Percentiles rank a stretch among this genome's conserved stretches.
Evolutionary conservation across 306 rosid species (phyloP).

Genomic region (Acacia crassicarpa): DNA sequence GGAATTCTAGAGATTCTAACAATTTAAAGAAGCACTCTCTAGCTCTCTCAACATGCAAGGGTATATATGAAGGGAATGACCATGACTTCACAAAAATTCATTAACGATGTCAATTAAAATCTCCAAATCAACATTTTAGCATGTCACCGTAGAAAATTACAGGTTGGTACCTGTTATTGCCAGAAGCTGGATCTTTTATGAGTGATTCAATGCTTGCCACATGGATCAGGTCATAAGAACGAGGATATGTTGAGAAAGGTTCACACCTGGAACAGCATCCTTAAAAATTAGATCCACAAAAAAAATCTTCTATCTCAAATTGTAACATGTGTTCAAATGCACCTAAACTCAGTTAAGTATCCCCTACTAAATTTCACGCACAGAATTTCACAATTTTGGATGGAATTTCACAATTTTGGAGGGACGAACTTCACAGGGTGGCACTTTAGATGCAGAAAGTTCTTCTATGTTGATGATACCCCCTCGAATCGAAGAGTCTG

Average conservation of each 20-base stretch:
- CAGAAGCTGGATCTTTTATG: slow-evolving; percentile 60
- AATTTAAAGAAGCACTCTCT: background rate
- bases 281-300: slow-evolving; percentile 34
- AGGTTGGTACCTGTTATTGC: slow-evolving; percentile 64
- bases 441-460: too few species aligned
- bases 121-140: background rate
- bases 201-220: slow-evolving; percentile 82
- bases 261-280: slow-evolving; percentile 76
- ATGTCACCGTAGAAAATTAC: background rate
- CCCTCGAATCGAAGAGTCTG: too few species aligned
- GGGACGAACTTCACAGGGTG: too few species aligned
- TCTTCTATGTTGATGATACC: too few species aligned
- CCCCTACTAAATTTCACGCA: too few species aligned
- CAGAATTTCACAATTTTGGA: too few species aligned
- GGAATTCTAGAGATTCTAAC: too few species aligned
- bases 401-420: too few species aligned
- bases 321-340: background rate
- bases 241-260: slow-evolving; percentile 98
- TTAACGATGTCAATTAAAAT: background rate
- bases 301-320: background rate
- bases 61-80: background rate
- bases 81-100: background rate
- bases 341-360: background rate
- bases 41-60: background rate
- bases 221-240: slow-evolving; percentile 86